phyloP scores from a whole-genome alignment of 345 rosid genomes.

The Cochlearia excelsa region DNA sequence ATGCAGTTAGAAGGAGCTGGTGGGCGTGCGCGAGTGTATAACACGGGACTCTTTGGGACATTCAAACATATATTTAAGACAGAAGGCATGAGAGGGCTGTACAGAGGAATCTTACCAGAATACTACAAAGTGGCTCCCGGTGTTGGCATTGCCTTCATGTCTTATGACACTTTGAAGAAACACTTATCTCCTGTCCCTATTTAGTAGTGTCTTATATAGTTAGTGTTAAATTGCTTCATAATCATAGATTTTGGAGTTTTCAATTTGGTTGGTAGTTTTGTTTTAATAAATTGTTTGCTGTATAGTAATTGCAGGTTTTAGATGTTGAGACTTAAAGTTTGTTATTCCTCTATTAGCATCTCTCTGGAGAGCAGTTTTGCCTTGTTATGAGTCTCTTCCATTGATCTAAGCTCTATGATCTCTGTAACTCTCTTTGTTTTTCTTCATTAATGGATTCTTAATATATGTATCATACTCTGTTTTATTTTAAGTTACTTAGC shows the following conservation, averaged over 20 bases:
- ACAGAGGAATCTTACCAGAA: conserved; percentile 90
- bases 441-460: background rate
- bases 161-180: conserved; percentile 69
- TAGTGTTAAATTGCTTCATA: conserved; percentile 20
- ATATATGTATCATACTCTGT: conserved; percentile 1
- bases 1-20: conserved; percentile 94
- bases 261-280: conserved; percentile 4
- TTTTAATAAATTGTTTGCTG: background rate
- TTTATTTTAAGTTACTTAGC: too few species aligned
- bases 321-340: conserved; percentile 19
- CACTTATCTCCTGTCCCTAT: conserved; percentile 34
- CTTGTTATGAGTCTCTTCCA: conserved; percentile 20
- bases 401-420: conserved; percentile 22
- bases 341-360: conserved; percentile 22
- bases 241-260: conserved; percentile 21
- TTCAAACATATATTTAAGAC: conserved; percentile 57
- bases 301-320: conserved; percentile 29
- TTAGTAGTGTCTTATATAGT: conserved; percentile 11
- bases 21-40: conserved; percentile 73
- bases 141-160: conserved; percentile 93
- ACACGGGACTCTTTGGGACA: conserved; percentile 67
- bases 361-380: conserved; percentile 27
- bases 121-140: conserved; percentile 94
- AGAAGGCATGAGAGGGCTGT: conserved; percentile 84
- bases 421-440: conserved; percentile 4